Evolutionary conservation across 2,329 filamentous ascomycete species (phyloP), one percentile per base, ranked within the genome.

Genomic region (Atkinsonella texensis): DNA sequence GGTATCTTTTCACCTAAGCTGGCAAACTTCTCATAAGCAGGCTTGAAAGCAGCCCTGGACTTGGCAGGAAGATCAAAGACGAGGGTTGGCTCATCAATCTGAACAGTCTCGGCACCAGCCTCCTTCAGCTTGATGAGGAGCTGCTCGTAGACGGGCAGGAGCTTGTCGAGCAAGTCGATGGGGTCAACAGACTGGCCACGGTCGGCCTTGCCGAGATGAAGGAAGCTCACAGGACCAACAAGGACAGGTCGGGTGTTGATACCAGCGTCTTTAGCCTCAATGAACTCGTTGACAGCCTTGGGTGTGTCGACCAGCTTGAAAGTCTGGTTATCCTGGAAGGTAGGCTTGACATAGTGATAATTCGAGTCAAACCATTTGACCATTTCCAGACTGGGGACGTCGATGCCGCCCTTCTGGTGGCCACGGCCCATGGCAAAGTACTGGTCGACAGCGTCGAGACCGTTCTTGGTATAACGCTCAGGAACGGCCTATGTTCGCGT

Each of bases 301-400:
- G 93, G 89, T 72, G 84, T 85, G 62, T 81, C 74, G 56, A 79
- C 74, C 57, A 98, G 88, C 75, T 85, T 90, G 84, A 98, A 98
- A 67, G 80, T 84, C 82, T 98, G 93, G 80, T 87, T 86, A 76
- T 96, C 85, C 75, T 96, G 89, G 61, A 98, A 83, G 57, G 93
- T 96, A 59, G 93, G 93, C 84, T 97, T 97, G 76, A 97, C 93
- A 74, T 98, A 98, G 82, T 97, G 93, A 85, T 98, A 98, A 86
- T 98, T 98, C 60, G 89, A 95, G 81, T 98, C 93, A 70, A 98
- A 98, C 93, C 93, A 98, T 81, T 98, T 98, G 65, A 98, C 93
- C 93, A 98, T 98, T 81, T 98, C 93, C 74, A 95, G 77, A 67
- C 80, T 81, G 63, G 91, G 89, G 60, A 97, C 93, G 73, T 98